These are phyloP conservation scores for Groenewaldozyma sp. DNA, from an alignment of 1,139 yeast species.

Conservation along the genomic window DNA sequence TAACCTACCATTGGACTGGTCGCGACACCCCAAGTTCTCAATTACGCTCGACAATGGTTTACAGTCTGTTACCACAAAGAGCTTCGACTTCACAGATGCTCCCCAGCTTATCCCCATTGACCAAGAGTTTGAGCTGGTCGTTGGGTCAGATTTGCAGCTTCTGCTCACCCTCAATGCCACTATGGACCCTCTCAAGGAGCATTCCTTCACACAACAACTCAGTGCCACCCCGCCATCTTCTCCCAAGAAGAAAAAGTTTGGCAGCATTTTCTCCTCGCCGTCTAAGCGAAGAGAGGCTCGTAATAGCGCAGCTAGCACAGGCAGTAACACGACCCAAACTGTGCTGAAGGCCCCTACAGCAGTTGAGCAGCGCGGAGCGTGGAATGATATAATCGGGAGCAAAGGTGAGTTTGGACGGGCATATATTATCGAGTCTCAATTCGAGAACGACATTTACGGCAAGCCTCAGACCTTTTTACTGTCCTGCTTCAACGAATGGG, in stretches of 20 bases:
- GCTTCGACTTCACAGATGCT: constrained; percentile 34
- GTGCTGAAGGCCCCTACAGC: constrained; percentile 4
- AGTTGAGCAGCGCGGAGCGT: constrained; percentile 9
- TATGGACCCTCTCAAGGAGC: constrained; percentile 11
- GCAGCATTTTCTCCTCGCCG: background rate
- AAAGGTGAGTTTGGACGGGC: constrained; percentile 87
- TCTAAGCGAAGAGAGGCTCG: background rate
- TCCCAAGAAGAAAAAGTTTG: constrained; percentile 2
- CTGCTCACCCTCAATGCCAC: constrained; percentile 56
- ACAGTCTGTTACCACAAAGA: constrained; percentile 72
- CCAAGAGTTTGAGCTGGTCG: constrained; percentile 78
- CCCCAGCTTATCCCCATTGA: constrained; percentile 32
- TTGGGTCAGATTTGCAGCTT: constrained; percentile 51
- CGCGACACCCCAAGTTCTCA: constrained; percentile 42
- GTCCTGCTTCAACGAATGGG: constrained; percentile 80
- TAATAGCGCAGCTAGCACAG: background rate
- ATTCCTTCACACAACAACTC: background rate
- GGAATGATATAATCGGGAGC: constrained; percentile 46
- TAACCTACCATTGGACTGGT: constrained; percentile 39
- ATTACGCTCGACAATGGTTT: constrained; percentile 80
- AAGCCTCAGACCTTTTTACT: constrained; percentile 44
- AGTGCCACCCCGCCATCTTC: constrained; percentile 4
- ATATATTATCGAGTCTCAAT: constrained; percentile 55
- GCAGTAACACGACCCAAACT: constrained; percentile 4
- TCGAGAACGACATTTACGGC: constrained; percentile 51